Evolutionary conservation across 2,329 filamentous ascomycete genomes (phyloP), one percentile per base, ranked within the genome.

Genomic region (Sporothrix pseudoabietina): DNA sequence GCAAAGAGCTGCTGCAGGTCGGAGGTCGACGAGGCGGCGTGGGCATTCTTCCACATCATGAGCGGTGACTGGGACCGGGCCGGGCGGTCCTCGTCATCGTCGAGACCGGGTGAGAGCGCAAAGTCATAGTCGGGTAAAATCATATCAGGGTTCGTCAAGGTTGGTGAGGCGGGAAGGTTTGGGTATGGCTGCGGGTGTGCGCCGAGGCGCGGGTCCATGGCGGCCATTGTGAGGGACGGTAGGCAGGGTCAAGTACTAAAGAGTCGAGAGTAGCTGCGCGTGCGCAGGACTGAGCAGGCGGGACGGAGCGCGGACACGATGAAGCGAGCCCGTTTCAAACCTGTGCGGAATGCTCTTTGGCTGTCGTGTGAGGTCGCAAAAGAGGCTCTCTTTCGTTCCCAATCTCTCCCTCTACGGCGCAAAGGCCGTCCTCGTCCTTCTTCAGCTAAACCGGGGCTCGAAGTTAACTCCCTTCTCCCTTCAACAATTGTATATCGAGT

Each of bases 81-180:
- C 73, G 85, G 68, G 39, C 68, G 73, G 75, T 78, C 76, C 19
- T 75, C 75, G 59, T 84, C 79, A 47, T 84, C 79, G 80, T 88
- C 82, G 79, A 86, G 83, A 80, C 86, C 84, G 79, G 87, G 82
- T 80, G 84, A 80, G 81, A 84, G 76, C 80, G 87, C 80, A 80
- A 86, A 86, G 76, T 89, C 88, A 79, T 91, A 90, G 80, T 92
- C 90, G 75, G 94, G 94, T 71, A 98, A 84, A 78, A 98, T 97
- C 93, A 97, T 94, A 81, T 97, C 94, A 71, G 94, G 94, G 81
- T 97, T 97, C 72, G 94, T 97, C 78, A 98, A 85, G 2, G 94
- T 97, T 65, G 94, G 94, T 74, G 93, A 97, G 14, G 89, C 89
- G 76, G 92, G 90, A 73, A 85, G 82, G 61, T 85, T 79, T 22